Evolutionary conservation across 139 green algal species (phyloP), one percentile per base, ranked within the genome.

Genomic region (Choricystis sp.): DNA sequence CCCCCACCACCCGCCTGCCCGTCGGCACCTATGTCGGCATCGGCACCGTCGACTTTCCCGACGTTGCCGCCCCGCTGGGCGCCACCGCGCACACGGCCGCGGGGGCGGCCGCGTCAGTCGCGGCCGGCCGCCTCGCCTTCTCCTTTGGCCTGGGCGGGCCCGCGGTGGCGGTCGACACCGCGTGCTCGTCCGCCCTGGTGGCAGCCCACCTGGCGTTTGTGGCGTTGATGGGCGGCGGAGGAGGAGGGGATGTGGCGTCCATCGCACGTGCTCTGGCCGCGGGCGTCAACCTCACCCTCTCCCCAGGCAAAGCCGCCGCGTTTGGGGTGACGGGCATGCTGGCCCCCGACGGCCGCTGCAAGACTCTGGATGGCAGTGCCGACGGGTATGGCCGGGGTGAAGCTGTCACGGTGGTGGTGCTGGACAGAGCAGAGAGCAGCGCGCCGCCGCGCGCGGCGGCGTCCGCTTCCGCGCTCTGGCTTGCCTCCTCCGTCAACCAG

Each of bases 141-240:
- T 76, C 75, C 24, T 89, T 90, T 68, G 81, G 76, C 0, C 78
- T 94, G 29, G 73, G 74, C 26, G 88, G 87, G 1, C 78, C 88
- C 0, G 67, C 84, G 26, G 64, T 91, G 19, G 76, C 74, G 28
- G 66, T 94, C 0, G 87, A 94, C 67, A 94, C 84, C 0, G 87
- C 85, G 20, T 94, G 87, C 75, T 88, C 77, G 21, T 83, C 75
- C 2, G 83, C 77, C 14, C 74, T 94, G 26, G 84, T 94, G 27
- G 79, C 75, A 1, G 29, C 69, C 0, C 75, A 90, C 59, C 40
- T 72, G 1, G 81, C 66, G 0, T 49, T 27, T 3, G n/a, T 22
- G 0, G 66, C 82, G 14, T 55, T 77, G 2, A 30, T 28, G 2
- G 57, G 31, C 2, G 61, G 66, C 29, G 49, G 21, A 0, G 60